Base-by-base conservation (phyloP, 192 early-diverging fungal genomes). In the Chytriomyces sp. region DNA sequence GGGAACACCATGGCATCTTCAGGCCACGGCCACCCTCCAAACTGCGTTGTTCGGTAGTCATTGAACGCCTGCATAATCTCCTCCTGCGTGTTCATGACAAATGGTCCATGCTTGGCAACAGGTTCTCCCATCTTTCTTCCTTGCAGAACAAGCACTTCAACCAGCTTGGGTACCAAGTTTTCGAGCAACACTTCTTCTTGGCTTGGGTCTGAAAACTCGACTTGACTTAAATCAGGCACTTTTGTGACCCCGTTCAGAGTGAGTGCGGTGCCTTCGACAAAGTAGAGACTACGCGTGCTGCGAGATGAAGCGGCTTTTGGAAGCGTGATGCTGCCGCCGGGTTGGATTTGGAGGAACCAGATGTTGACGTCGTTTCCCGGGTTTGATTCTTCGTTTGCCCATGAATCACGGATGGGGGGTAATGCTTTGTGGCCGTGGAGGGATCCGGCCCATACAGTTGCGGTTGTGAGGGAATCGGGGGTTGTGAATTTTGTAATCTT, bases 371-470 rank as follows among this genome's bases (percentile, higher is more conserved):
- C 75, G 28, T 77, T 50, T 18, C 43, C 6, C 7, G 75, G 75
- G 43, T 77, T 45, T 35, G 28, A 35, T 35, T 35, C 28, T 35
- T 35, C 28, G 20, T 49, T 68, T 45, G 75, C 75, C 75, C 75
- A 77, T 13, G 44, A 50, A 59, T 77, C 63, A 2, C 28, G 28
- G 28, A 43, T 70, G 16, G 50, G 50, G 26, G 69, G 46, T 9
- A 70, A 43, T 16, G 69, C 69, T 9, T 45, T 50, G 48, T 8
- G 7, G 53, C 69, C 69, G 50, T 70, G 53, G 13, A 89, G 86
- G 65, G 91, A 86, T 18, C 96, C 96, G 3, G 95, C 94, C 78
- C 96, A 95, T 59, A 98, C 93, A 71, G 93, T 94, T 82, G 95
- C 90, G 16, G 77, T 64, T 0, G 89, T 79, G 50, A 86, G 87